Conservation (phyloP, 2,329 filamentous ascomycete genomes). For the Cladophialophora yegresii region DNA sequence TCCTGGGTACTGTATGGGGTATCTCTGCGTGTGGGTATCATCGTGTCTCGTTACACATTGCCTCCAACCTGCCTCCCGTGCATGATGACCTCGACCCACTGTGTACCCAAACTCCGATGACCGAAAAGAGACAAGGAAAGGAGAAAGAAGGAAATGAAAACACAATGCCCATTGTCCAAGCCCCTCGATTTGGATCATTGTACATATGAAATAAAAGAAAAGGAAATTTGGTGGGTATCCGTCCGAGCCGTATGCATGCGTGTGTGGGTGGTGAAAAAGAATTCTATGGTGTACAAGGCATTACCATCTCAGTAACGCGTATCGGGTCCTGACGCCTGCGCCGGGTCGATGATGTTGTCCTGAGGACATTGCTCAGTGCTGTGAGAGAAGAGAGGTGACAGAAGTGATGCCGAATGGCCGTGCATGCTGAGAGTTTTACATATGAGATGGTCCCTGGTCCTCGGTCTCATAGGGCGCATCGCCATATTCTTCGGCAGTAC, state of each 20-base stretch:
- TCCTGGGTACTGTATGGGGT: not conserved
- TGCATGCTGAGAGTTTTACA: not conserved
- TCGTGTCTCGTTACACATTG: not conserved
- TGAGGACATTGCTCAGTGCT: not conserved
- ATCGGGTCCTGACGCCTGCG: not conserved
- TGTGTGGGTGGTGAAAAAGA: not conserved
- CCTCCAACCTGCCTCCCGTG: not conserved
- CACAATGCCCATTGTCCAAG: not conserved
- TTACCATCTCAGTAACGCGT: not conserved
- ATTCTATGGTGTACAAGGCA: not conserved
- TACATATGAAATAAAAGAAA: not conserved
- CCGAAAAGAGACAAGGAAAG: not conserved
- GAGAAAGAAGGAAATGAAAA: not conserved
- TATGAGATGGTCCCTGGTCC: not conserved
- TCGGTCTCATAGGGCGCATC: not conserved
- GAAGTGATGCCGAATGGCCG: not conserved
- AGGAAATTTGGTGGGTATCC: not conserved
- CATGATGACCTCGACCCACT: not conserved
- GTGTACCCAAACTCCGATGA: not conserved
- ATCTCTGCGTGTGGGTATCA: not conserved
- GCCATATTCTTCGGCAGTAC: not conserved
- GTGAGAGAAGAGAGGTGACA: not conserved
- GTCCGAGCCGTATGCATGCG: not conserved
- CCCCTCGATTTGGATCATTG: not conserved
- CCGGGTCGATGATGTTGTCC: not conserved